These are phyloP conservation scores for Cladorrhinum sp. DNA, from an alignment of 2,329 filamentous ascomycete species.

Conservation along the genomic window DNA sequence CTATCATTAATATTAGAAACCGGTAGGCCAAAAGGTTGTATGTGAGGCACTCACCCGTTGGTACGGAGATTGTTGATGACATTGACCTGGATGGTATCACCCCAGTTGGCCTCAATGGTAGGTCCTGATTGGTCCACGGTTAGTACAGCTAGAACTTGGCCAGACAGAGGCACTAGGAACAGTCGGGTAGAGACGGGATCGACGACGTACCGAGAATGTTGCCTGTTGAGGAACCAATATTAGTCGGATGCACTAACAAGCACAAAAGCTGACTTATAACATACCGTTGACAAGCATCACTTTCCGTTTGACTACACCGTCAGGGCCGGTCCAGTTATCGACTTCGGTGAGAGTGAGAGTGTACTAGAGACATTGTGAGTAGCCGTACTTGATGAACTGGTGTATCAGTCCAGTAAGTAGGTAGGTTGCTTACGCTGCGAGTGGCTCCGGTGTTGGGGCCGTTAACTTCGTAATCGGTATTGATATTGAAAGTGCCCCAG, in stretches of 20 bases:
- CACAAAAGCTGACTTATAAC: conserved; percentile 28
- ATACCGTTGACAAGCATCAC: conserved; percentile 50
- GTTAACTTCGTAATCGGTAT: conserved; percentile 30
- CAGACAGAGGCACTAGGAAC: not conserved
- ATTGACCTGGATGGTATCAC: conserved; percentile 53
- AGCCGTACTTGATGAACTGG: not conserved
- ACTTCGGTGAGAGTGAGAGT: conserved; percentile 29
- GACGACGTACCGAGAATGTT: conserved; percentile 16
- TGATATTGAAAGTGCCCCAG: conserved; percentile 31
- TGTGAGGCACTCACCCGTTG: conserved; percentile 32
- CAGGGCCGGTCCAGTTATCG: conserved; percentile 30
- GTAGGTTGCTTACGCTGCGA: conserved; percentile 16
- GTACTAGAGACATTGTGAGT: conserved; percentile 24
- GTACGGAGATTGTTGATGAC: conserved; percentile 62
- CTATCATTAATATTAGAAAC: conserved; percentile 30
- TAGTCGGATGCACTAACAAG: conserved; percentile 20
- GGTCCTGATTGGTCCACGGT: conserved; percentile 41
- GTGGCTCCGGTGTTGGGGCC: conserved; percentile 28
- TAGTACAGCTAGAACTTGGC: not conserved
- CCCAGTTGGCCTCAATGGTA: conserved; percentile 51
- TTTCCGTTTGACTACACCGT: conserved; percentile 30
- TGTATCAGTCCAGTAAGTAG: not conserved
- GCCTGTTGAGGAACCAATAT: conserved; percentile 5
- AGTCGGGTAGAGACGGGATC: not conserved
- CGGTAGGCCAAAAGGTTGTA: conserved; percentile 33